These are phyloP conservation scores for Magnaporthales sp. DNA, from an alignment of 2,329 filamentous ascomycete species.

Conservation along the genomic window DNA sequence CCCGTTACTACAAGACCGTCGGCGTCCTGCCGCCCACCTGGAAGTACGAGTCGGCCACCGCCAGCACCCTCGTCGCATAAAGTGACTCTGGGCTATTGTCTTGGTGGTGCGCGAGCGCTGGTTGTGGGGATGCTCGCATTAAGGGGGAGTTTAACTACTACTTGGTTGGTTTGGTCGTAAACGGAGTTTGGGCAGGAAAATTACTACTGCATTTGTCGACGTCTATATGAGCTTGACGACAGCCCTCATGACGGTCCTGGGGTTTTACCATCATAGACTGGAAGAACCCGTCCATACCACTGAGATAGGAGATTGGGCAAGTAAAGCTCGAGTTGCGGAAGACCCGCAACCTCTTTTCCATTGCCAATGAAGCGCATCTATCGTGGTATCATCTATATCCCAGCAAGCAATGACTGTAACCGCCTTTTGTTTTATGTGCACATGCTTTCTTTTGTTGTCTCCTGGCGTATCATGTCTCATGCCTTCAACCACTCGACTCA, in stretches of 20 bases:
- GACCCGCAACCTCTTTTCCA: not conserved
- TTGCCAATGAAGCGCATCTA: slow-evolving; percentile 1
- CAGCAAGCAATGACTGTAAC: not conserved
- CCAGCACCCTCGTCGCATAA: slow-evolving; percentile 90
- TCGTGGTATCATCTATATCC: not conserved
- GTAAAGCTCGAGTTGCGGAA: not conserved
- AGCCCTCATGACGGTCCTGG: not conserved
- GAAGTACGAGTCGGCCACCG: slow-evolving; percentile 98
- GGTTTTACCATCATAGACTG: not conserved
- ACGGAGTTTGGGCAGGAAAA: slow-evolving; percentile 5
- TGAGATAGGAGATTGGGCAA: slow-evolving; percentile 1
- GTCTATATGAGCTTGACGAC: slow-evolving; percentile 1
- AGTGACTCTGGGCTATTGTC: slow-evolving; percentile 19
- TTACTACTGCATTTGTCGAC: slow-evolving; percentile 1
- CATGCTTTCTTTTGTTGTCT: not conserved
- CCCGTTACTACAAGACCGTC: slow-evolving; percentile 92
- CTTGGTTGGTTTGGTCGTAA: slow-evolving; percentile 4
- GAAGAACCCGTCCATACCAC: not conserved
- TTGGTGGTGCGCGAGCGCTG: slow-evolving; percentile 18
- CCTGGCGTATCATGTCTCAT: not conserved
- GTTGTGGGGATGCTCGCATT: slow-evolving; percentile 9
- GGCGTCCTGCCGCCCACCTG: slow-evolving; percentile 81
- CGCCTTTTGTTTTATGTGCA: not conserved
- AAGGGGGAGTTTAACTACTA: not conserved
- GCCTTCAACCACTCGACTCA: slow-evolving; percentile 26